Evolutionary conservation across 2,329 filamentous ascomycete genomes (phyloP).

Genomic region (Leptographium lundbergii): DNA sequence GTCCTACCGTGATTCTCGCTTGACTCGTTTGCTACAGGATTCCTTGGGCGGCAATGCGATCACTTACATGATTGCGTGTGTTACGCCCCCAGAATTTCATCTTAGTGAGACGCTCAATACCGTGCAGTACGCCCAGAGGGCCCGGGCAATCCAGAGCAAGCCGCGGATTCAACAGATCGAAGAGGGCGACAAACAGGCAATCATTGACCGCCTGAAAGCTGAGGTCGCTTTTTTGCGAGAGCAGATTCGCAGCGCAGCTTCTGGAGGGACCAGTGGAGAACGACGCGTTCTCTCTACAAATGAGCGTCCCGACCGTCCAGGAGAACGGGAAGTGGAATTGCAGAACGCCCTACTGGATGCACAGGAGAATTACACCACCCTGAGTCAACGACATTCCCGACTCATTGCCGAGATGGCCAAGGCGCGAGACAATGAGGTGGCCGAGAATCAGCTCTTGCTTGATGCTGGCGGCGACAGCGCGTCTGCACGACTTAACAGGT

Average conservation of each 20-base stretch:
- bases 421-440: constrained; percentile 57
- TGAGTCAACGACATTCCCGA: constrained; percentile 89
- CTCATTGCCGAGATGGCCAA: constrained; percentile 88
- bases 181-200: constrained; percentile 83
- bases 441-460: constrained; percentile 44
- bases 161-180: constrained; percentile 90
- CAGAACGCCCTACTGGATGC: constrained; percentile 87
- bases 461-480: constrained; percentile 63
- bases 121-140: constrained; percentile 91
- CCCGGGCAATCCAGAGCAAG: constrained; percentile 93
- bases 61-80: constrained; percentile 98
- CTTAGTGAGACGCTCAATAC: constrained; percentile 96
- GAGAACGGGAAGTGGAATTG: constrained; percentile 75
- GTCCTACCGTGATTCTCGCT: constrained; percentile 94
- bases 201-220: constrained; percentile 86
- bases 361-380: constrained; percentile 86
- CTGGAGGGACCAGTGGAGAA: constrained; percentile 43
- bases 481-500: constrained; percentile 80
- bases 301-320: constrained; percentile 66
- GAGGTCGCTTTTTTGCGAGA: constrained; percentile 90
- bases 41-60: constrained; percentile 94
- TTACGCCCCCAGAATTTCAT: constrained; percentile 93
- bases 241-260: constrained; percentile 70
- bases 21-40: constrained; percentile 89
- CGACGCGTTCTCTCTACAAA: constrained; percentile 42